A percentile compares a stretch with the other conserved stretches of the same genome.
Conservation (phyloP, 192 early-diverging fungal genomes). For the Rhizoclosmatium sp. region DNA sequence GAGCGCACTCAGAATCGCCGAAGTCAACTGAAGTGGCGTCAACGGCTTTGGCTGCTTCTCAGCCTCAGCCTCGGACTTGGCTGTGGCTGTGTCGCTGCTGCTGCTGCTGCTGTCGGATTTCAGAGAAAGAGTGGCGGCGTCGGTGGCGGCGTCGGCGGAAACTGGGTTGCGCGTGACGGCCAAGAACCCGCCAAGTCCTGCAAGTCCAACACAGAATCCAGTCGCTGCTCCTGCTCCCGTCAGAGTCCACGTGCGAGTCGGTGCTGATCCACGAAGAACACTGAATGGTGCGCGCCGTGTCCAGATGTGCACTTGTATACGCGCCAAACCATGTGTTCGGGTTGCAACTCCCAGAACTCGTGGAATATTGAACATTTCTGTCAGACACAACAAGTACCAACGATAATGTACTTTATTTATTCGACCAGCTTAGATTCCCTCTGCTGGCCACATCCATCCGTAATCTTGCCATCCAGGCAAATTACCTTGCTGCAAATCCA, state of each 20-base stretch:
- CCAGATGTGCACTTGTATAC: no score
- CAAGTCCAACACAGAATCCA: no score
- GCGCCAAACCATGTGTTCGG: no score
- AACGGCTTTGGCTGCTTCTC: neutral
- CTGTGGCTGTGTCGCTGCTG: neutral
- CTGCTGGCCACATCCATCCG: constrained; percentile 78
- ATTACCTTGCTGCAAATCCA: constrained; percentile 74
- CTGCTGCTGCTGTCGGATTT: neutral
- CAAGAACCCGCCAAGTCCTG: no score
- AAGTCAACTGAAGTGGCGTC: neutral
- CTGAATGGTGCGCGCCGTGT: no score
- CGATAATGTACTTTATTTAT: no score
- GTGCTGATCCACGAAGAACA: no score
- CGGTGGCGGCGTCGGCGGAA: neutral
- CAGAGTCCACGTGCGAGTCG: no score
- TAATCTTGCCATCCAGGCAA: constrained; percentile 61
- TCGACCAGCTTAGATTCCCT: constrained; percentile 56
- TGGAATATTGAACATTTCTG: neutral
- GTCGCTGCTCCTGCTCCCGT: no score
- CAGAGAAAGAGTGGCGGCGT: neutral
- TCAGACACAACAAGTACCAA: no score
- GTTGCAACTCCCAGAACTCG: no score
- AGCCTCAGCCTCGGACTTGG: neutral
- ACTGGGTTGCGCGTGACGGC: neutral
- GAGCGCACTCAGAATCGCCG: neutral